Conservation (phyloP, 345 rosid species). For the Carallia pectinifolia region DNA sequence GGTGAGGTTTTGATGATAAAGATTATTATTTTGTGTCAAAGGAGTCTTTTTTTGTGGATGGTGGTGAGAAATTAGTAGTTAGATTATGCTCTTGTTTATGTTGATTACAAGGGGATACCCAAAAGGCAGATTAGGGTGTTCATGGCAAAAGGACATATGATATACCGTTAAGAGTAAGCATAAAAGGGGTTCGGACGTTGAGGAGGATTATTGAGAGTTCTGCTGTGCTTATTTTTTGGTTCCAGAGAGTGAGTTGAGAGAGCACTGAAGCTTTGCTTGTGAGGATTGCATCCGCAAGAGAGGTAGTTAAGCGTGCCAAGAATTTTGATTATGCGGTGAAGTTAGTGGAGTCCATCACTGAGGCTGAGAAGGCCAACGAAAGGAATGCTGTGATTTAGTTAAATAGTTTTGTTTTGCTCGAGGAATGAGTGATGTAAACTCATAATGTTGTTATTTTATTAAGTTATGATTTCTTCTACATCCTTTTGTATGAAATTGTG, state of each 20-base stretch:
- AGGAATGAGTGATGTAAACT: background rate
- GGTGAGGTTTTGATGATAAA: constrained; percentile 72
- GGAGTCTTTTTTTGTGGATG: constrained; percentile 62
- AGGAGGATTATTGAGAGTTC: constrained; percentile 64
- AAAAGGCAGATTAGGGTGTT: constrained; percentile 71
- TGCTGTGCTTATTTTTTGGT: constrained; percentile 72
- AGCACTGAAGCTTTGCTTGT: constrained; percentile 68
- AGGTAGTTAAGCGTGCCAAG: constrained; percentile 63
- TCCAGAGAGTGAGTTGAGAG: constrained; percentile 83
- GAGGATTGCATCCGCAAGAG: constrained; percentile 76
- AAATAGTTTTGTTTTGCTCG: constrained; percentile 1
- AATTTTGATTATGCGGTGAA: constrained; percentile 74
- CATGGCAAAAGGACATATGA: constrained; percentile 64
- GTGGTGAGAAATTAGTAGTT: constrained; percentile 62
- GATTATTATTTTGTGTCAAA: constrained; percentile 74
- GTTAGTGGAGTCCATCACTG: constrained; percentile 65
- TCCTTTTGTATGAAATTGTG: too few species aligned
- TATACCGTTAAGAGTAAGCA: constrained; percentile 73
- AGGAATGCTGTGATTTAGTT: constrained; percentile 51
- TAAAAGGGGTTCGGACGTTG: constrained; percentile 77
- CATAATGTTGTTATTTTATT: too few species aligned
- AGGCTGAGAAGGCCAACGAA: constrained; percentile 89
- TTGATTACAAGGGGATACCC: constrained; percentile 90
- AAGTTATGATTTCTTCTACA: too few species aligned
- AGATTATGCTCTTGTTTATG: constrained; percentile 86